A percentile compares a stretch with the other conserved stretches of the same genome.
phyloP scores from a whole-genome alignment of 148 eudicot genomes.

The Cornus florida region DNA sequence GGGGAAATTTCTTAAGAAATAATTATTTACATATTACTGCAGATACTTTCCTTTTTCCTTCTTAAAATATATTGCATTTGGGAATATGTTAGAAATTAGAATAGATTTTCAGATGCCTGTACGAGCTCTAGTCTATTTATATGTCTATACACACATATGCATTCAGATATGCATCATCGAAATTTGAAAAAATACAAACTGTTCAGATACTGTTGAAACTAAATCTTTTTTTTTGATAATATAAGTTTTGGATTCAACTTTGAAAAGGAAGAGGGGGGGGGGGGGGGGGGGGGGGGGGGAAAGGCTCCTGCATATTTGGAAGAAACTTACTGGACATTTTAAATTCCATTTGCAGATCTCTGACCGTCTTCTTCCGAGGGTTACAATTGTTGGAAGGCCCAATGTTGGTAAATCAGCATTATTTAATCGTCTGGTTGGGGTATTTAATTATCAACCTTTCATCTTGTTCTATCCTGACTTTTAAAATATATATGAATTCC shows the following conservation, averaged over 20 bases:
- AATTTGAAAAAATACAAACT: background rate
- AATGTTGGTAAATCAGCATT: slow-evolving; percentile 99
- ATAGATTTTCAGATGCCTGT: background rate
- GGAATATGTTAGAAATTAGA: background rate
- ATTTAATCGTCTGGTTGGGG: slow-evolving; percentile 98
- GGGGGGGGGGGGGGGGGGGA: too few species aligned
- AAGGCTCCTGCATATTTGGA: background rate
- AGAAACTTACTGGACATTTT: slow-evolving; percentile 7
- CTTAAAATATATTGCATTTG: background rate
- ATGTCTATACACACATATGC: background rate
- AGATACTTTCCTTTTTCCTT: background rate
- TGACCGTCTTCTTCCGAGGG: slow-evolving; percentile 83
- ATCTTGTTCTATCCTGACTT: background rate
- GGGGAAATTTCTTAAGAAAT: too few species aligned
- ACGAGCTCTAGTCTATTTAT: background rate
- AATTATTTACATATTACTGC: too few species aligned
- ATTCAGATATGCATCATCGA: slow-evolving; percentile 7
- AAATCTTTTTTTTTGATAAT: background rate
- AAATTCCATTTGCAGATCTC: slow-evolving; percentile 56
- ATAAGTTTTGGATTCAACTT: background rate
- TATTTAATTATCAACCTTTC: slow-evolving; percentile 27
- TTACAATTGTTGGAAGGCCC: slow-evolving; percentile 95
- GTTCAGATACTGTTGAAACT: slow-evolving; percentile 5
- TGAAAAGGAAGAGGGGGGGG: background rate
- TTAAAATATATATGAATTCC: background rate